Conservation (phyloP, 805 yeast genomes). For the Yamadazyma insecticola region DNA sequence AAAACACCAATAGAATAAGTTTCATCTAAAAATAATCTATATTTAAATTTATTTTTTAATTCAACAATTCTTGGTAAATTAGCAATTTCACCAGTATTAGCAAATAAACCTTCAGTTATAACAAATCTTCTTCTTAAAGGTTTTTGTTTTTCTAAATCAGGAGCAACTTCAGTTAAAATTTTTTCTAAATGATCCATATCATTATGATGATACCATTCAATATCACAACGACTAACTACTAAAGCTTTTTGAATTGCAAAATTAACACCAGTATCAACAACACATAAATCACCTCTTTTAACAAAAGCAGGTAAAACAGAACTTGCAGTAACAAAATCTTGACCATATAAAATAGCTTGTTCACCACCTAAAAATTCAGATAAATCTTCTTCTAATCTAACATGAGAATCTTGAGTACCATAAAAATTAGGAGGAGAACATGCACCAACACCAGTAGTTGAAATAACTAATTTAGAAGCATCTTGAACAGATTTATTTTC, state of each 20-base stretch:
- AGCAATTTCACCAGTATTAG: conserved; percentile 75
- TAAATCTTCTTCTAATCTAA: conserved; percentile 68
- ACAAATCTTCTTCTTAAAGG: conserved; percentile 89
- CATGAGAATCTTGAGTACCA: conserved; percentile 92
- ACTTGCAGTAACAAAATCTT: conserved; percentile 81
- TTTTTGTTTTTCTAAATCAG: conserved; percentile 55
- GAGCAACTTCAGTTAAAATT: conserved; percentile 56
- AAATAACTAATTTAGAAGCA: conserved; percentile 55
- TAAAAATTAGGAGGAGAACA: conserved; percentile 98
- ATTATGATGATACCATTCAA: conserved; percentile 82
- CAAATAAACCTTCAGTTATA: conserved; percentile 86
- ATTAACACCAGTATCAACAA: conserved; percentile 77
- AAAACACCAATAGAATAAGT: conserved; percentile 79
- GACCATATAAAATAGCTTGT: conserved; percentile 82
- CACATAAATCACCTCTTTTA: conserved; percentile 89
- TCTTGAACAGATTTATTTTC: conserved; percentile 41
- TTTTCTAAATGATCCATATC: conserved; percentile 78
- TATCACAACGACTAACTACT: conserved; percentile 78
- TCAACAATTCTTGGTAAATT: conserved; percentile 63
- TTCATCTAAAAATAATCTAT: conserved; percentile 85
- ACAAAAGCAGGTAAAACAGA: conserved; percentile 90
- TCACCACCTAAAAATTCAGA: conserved; percentile 75
- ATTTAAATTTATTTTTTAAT: conserved; percentile 77
- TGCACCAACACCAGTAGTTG: conserved; percentile 87
- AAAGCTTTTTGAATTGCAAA: conserved; percentile 85